A percentile compares a stretch with the other conserved stretches of the same genome.
Conservation (phyloP, 2,329 filamentous ascomycete species). For the Rutstroemia sp. region DNA sequence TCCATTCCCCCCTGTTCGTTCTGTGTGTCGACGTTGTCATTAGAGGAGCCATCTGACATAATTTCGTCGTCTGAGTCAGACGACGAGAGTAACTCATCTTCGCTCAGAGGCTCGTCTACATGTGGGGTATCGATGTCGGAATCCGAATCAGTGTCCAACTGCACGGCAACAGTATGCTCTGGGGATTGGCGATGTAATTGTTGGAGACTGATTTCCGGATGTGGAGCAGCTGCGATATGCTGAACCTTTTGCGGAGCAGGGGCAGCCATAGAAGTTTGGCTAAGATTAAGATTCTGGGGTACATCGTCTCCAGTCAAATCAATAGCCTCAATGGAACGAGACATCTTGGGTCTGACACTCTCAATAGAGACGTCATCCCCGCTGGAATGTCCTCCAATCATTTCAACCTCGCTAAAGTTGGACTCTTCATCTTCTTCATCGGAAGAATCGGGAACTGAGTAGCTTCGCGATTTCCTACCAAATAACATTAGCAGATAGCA, state of each 20-base stretch:
- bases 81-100: constrained; percentile 12
- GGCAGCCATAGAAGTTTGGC: not conserved
- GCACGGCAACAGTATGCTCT: not conserved
- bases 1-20: not conserved
- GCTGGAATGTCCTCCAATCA: constrained; percentile 19
- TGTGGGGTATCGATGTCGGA: constrained; percentile 13
- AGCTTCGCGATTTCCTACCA: constrained; percentile 23
- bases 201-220: not conserved
- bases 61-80: constrained; percentile 13
- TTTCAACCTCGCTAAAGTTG: constrained; percentile 22
- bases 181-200: not conserved
- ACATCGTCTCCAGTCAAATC: constrained; percentile 28
- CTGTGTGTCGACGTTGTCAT: not conserved
- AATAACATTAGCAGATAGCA: not conserved
- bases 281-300: constrained; percentile 2
- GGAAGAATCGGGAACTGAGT: constrained; percentile 24
- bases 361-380: constrained; percentile 23
- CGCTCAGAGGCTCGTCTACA: constrained; percentile 12
- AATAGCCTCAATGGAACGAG: constrained; percentile 19
- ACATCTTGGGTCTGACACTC: constrained; percentile 14
- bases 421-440: constrained; percentile 26
- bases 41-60: not conserved
- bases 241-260: not conserved
- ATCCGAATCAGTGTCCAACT: not conserved
- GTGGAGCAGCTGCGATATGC: not conserved